Evolutionary conservation across 192 early-diverging fungal species (phyloP).

Genomic region (Umbelopsis isabellina): DNA sequence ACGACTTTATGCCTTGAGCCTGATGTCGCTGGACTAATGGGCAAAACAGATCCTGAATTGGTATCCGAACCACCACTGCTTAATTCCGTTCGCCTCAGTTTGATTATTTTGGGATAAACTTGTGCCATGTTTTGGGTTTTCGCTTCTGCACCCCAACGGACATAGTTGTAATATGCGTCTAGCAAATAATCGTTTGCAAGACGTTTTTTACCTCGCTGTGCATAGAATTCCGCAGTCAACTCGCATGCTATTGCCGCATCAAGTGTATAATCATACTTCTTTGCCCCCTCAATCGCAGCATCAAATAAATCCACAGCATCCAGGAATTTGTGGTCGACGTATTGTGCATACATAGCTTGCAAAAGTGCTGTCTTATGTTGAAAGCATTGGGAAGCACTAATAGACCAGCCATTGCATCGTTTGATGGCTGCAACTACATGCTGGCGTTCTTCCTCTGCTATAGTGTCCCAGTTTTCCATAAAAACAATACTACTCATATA

Average conservation of each 20-base stretch:
- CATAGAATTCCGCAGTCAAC: conserved; percentile 20
- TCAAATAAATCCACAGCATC: conserved; percentile 27
- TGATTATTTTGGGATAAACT: background rate
- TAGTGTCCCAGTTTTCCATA: background rate
- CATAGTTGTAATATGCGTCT: conserved; percentile 27
- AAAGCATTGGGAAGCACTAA: conserved; percentile 8
- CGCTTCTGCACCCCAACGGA: conserved; percentile 28
- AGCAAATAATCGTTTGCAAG: conserved; percentile 26
- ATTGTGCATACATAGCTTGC: conserved; percentile 4
- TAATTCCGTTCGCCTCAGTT: background rate
- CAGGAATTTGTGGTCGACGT: conserved; percentile 6
- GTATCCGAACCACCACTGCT: background rate
- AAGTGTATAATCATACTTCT: conserved; percentile 13
- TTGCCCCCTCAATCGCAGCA: conserved; percentile 18
- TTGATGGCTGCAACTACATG: conserved; percentile 1
- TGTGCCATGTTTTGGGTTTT: conserved; percentile 18
- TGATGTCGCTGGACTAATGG: conserved; percentile 13
- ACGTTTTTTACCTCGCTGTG: conserved; percentile 8
- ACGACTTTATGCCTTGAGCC: background rate
- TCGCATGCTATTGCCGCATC: conserved; percentile 23
- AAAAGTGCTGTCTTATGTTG: conserved; percentile 16
- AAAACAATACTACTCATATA: background rate
- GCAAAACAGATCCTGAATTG: background rate
- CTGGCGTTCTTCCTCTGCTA: conserved; percentile 16
- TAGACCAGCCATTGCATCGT: conserved; percentile 18